Evolutionary conservation across 192 early-diverging fungal genomes (phyloP), one percentile per base, ranked within the genome.

Genomic region (Rhizophagus sp.): DNA sequence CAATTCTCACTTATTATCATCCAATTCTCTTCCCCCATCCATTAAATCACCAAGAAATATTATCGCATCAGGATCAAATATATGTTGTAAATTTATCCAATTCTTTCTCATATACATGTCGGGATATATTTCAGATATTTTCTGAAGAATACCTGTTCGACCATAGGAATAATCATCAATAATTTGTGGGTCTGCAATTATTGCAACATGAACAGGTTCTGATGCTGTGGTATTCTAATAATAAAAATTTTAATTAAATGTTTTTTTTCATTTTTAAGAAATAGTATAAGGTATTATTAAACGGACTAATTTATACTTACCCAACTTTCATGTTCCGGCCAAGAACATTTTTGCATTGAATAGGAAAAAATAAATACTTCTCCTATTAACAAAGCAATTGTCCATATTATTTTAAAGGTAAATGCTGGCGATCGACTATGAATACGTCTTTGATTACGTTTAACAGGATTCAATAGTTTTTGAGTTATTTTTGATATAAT

Each of bases 151-250:
- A 0, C 94, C 94, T 12, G 87, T 82, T 57, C 92, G 92, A 4
- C 87, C 82, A 80, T 99, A 99, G 12, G 96, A 97, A 80, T 93
- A 93, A 47, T 91, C 85, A 82, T 97, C 97, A 50, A 95, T 96
- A 61, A 99, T 89, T 81, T 99, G 97, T 52, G 97, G 96, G 83
- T 99, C 97, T 0, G 94, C 93, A 61, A 99, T 86, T 11, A 99
- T 79, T 15, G 91, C 91, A 24, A 96, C 79, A 50, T 47, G 67
- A 62, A 50, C 61, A 62, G 78, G 78, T 17, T 61, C 17, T 22
- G 33, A 19, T 22, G 22, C n/a, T 61, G 66, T 30, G 19, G 50
- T 79, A 62, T 79, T 25, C 78, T 79, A 41, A 79, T 57, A 24
- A 36, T 25, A 30, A 17, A 30, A 17, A 24, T 34, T 52, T 70